These are phyloP conservation scores for Voacanga thouarsii DNA, from an alignment of 257 asterid genomes.

Conservation along the genomic window DNA sequence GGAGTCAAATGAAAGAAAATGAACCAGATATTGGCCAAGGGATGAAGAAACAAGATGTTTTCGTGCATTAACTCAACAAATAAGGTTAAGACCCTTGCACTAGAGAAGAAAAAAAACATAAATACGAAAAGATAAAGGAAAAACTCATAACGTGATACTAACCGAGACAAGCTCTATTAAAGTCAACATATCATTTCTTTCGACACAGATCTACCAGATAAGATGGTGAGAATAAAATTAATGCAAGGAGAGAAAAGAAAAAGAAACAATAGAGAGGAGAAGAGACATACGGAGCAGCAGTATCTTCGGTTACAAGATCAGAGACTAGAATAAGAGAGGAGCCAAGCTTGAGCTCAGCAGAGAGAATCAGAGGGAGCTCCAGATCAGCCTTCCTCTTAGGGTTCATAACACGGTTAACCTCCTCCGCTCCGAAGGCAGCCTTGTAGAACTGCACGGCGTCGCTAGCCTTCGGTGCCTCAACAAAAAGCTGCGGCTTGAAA, in stretches of 20 bases:
- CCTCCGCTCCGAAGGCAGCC: constrained; percentile 89
- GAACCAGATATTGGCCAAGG: neutral
- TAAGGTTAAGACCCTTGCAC: neutral
- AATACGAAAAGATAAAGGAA: no score
- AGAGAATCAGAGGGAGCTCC: constrained; percentile 61
- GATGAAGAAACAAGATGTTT: no score
- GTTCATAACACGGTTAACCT: constrained; percentile 55
- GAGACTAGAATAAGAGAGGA: constrained; percentile 52
- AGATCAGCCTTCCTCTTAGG: constrained; percentile 89
- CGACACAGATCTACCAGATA: constrained; percentile 9
- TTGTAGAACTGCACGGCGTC: constrained; percentile 83
- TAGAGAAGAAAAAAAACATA: neutral
- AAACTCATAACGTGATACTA: neutral
- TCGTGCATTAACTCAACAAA: neutral
- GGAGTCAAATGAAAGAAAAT: neutral
- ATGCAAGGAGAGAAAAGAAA: neutral
- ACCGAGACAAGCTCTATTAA: neutral
- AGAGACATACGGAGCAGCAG: constrained; percentile 42
- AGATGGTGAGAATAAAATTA: neutral
- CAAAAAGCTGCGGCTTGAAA: constrained; percentile 62
- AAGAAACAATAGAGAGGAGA: no score
- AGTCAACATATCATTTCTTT: neutral
- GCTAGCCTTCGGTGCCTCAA: constrained; percentile 60
- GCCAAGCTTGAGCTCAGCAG: constrained; percentile 74
- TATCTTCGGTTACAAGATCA: constrained; percentile 51